These are phyloP conservation scores for Mediolabrus comicus DNA, from an alignment of 108 stramenopile species.

Conservation along the genomic window DNA sequence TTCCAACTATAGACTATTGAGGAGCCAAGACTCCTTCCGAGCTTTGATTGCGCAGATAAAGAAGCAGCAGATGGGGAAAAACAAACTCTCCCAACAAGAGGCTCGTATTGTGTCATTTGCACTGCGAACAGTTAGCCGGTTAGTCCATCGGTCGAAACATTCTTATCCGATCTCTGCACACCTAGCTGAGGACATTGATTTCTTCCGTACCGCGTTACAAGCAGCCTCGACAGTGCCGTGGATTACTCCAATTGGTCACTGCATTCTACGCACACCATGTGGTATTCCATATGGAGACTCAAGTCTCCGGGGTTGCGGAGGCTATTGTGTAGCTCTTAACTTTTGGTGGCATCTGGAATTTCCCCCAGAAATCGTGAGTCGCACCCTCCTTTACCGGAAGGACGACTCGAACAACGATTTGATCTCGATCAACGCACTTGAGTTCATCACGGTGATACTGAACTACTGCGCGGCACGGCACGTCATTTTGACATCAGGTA, in stretches of 20 bases:
- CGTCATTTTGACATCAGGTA: not conserved
- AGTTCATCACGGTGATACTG: constrained; percentile 20
- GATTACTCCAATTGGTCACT: constrained; percentile 1
- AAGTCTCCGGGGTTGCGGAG: constrained; percentile 13
- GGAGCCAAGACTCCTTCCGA: no score
- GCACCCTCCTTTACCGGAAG: not conserved
- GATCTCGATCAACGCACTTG: constrained; percentile 13
- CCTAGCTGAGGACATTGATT: not conserved
- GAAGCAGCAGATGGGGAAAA: not conserved
- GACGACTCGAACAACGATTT: not conserved
- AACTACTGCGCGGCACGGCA: constrained; percentile 8
- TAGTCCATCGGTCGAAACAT: not conserved
- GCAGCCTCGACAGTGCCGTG: not conserved
- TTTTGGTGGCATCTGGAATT: constrained; percentile 22
- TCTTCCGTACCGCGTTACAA: not conserved
- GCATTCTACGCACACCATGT: not conserved
- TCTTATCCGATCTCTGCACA: not conserved
- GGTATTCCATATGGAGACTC: not conserved
- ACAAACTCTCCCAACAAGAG: not conserved
- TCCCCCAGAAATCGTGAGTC: not conserved
- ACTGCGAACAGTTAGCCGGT: not conserved
- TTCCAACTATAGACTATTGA: not conserved
- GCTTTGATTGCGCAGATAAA: not conserved
- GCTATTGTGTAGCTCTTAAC: not conserved
- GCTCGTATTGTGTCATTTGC: not conserved